Evolutionary conservation across 1,284 basidiomycete genomes (phyloP).

Genomic region (Ustilago lituana): DNA sequence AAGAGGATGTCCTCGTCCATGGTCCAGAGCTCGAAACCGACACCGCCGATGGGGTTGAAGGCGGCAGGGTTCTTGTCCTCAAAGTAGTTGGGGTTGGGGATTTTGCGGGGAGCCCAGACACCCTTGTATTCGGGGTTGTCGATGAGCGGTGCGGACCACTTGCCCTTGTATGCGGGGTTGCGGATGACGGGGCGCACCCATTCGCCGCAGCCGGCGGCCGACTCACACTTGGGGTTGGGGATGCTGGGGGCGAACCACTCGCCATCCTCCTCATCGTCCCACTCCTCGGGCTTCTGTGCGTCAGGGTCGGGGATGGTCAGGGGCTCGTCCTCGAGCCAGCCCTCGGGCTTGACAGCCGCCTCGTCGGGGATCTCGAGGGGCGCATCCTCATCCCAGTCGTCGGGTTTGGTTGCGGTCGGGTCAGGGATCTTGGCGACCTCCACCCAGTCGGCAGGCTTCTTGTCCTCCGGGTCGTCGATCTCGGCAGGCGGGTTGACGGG

Average conservation of each 20-base stretch:
- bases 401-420: conserved; percentile 76
- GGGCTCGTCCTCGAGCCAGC: conserved; percentile 93
- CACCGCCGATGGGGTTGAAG: conserved; percentile 70
- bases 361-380: conserved; percentile 76
- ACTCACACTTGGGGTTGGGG: conserved; percentile 79
- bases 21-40: conserved; percentile 67
- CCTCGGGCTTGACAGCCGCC: conserved; percentile 87
- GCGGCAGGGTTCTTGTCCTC: conserved; percentile 87
- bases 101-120: conserved; percentile 61
- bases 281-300: conserved; percentile 96
- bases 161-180: conserved; percentile 97
- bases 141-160: conserved; percentile 91
- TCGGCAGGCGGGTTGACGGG: conserved; percentile 90
- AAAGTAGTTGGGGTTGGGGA: conserved; percentile 85
- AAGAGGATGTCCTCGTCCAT: conserved; percentile 67
- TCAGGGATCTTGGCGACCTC: conserved; percentile 87
- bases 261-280: conserved; percentile 99
- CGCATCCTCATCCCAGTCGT: conserved; percentile 66
- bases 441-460: conserved; percentile 93
- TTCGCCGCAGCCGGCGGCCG: conserved; percentile 90
- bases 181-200: conserved; percentile 90
- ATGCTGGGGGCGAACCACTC: conserved; percentile 94
- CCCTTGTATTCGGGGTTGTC: conserved; percentile 68
- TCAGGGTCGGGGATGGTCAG: conserved; percentile 87
- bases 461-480: conserved; percentile 91